Conservation (phyloP, 805 yeast species). For the Wickerhamiella hasegawae region DNA sequence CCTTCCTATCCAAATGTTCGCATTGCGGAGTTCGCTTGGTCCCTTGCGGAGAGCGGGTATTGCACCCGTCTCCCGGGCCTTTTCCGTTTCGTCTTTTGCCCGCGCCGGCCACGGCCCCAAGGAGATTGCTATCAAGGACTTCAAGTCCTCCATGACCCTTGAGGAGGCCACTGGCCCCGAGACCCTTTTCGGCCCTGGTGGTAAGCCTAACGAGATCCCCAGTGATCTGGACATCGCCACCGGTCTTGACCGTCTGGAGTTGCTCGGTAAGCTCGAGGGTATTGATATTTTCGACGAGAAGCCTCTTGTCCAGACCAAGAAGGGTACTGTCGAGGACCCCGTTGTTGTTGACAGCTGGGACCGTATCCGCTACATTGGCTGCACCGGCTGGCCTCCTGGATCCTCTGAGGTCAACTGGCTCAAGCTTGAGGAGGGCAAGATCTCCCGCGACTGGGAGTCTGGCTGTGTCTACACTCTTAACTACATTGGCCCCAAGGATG, state of each 20-base stretch:
- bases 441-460: conserved; percentile 97
- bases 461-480: conserved; percentile 87
- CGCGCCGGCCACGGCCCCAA: conserved; percentile 4
- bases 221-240: conserved; percentile 93
- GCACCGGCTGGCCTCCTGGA: conserved; percentile 91
- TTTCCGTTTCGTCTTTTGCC: neutral
- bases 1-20: conserved; percentile 1
- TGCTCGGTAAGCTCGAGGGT: conserved; percentile 89
- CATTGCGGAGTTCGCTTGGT: neutral
- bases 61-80: neutral
- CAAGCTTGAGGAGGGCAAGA: conserved; percentile 66
- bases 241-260: conserved; percentile 93
- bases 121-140: conserved; percentile 10
- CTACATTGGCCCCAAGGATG: conserved; percentile 56
- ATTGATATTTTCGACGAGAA: conserved; percentile 73
- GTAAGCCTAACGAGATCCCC: conserved; percentile 45
- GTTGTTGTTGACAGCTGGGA: conserved; percentile 79
- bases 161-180: conserved; percentile 66
- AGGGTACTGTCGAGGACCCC: conserved; percentile 83
- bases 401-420: conserved; percentile 88
- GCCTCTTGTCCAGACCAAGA: conserved; percentile 77
- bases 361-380: conserved; percentile 88
- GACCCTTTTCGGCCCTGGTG: conserved; percentile 72
- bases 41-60: neutral
- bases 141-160: conserved; percentile 23